Conservation (phyloP, 23 red algal genomes). For the Gracilaria gracilis region DNA sequence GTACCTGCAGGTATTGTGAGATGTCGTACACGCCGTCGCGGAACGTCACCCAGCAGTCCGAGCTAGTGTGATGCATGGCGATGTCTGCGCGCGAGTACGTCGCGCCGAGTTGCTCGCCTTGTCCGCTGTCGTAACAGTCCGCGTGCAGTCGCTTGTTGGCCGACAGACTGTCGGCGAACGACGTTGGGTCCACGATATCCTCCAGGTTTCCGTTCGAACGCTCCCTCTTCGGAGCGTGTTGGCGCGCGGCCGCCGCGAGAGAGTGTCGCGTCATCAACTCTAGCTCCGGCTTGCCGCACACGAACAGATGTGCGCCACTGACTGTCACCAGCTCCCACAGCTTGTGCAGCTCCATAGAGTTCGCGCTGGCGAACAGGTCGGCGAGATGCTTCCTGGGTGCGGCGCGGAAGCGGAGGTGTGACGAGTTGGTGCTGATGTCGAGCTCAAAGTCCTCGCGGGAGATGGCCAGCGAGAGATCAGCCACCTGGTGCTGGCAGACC, state of each 20-base stretch:
- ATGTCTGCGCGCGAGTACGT: slow-evolving; percentile 5
- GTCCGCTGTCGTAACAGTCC: slow-evolving; percentile 27
- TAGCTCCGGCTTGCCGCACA: slow-evolving; percentile 25
- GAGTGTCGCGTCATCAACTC: slow-evolving; percentile 4
- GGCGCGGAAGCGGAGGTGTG: background rate
- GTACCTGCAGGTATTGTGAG: slow-evolving; percentile 16
- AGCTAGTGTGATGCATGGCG: background rate
- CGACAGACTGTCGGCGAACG: background rate
- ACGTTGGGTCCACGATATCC: background rate
- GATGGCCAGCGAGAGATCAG: slow-evolving; percentile 9
- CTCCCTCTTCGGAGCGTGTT: background rate
- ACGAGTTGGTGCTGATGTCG: background rate
- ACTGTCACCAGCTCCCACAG: background rate
- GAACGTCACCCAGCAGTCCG: slow-evolving; percentile 30
- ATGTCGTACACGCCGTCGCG: slow-evolving; percentile 42
- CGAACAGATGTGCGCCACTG: slow-evolving; percentile 11
- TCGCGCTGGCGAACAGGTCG: background rate
- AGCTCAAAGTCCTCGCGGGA: slow-evolving; percentile 47
- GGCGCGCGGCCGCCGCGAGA: background rate
- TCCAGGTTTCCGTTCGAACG: background rate
- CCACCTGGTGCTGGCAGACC: slow-evolving; percentile 13
- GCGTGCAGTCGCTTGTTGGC: slow-evolving; percentile 29
- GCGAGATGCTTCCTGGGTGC: background rate
- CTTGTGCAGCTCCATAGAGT: background rate
- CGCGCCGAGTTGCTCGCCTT: background rate